Evolutionary conservation across 768 basidiomycete genomes (phyloP).

Genomic region (Hericium erinaceus): DNA sequence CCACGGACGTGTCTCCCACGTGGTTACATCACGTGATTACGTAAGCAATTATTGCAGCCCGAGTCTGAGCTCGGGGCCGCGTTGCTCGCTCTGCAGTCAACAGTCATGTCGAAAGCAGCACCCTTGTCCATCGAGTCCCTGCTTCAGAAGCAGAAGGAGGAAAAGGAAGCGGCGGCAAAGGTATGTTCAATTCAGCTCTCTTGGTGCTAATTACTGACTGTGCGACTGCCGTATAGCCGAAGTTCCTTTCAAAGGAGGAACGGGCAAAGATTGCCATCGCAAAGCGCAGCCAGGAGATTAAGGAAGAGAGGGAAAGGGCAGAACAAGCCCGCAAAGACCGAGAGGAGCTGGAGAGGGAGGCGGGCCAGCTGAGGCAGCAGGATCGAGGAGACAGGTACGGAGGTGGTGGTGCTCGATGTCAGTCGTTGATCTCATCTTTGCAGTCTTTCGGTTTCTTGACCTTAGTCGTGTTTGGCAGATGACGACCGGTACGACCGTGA

Average conservation of each 20-base stretch:
- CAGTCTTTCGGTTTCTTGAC: conserved; percentile 4
- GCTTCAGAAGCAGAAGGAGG: conserved; percentile 77
- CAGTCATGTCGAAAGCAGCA: conserved; percentile 42
- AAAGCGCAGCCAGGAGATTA: conserved; percentile 78
- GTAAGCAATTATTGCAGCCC: background rate
- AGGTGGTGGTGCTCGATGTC: conserved; percentile 33
- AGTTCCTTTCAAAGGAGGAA: conserved; percentile 89
- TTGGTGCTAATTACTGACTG: background rate
- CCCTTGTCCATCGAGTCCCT: conserved; percentile 87
- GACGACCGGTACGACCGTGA: conserved; percentile 27
- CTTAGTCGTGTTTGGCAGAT: conserved; percentile 17
- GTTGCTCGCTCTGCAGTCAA: background rate
- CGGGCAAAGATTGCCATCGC: conserved; percentile 83
- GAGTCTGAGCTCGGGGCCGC: background rate
- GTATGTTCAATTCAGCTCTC: conserved; percentile 29
- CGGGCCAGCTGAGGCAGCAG: conserved; percentile 50
- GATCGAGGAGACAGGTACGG: conserved; percentile 36
- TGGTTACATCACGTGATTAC: background rate
- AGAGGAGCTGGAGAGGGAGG: conserved; percentile 66
- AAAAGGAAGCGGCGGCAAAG: conserved; percentile 87
- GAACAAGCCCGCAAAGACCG: conserved; percentile 53
- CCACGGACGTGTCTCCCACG: background rate
- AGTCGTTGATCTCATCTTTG: conserved; percentile 16
- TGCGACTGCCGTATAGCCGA: conserved; percentile 50
- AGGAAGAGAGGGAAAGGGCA: conserved; percentile 56